Evolutionary conservation across 1,284 basidiomycete species (phyloP), one percentile per base, ranked within the genome.

Genomic region (Pyrrhoderma noxium): DNA sequence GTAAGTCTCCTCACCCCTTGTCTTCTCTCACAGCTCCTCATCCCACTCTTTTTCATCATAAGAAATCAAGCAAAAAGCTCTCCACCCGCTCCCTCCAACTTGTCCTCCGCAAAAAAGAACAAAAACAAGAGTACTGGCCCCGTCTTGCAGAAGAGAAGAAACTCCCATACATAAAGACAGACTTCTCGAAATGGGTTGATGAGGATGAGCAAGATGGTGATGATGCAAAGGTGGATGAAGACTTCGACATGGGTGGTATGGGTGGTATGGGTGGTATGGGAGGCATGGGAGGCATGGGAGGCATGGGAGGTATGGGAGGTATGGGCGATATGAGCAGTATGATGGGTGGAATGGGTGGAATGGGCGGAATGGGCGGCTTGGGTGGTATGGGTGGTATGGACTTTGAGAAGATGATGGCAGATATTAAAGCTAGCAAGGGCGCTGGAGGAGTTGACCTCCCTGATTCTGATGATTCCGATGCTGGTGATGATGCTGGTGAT

Each of bases 131-230:
- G 61, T 96, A 79, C 70, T 96, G 93, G 93, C 85, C 89, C 18
- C 80, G 92, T 55, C 72, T 96, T 49, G 90, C 88, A 40, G 93
- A 93, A 70, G 88, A 89, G 58, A 93, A 92, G 69, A 89, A 80
- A 70, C 79, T 76, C 54, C 72, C 80, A 49, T 93, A 81, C 70
- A 71, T 94, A 67, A 93, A 92, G 76, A 93, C 91, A 45, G 90
- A 95, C 69, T 95, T 93, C 66, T 73, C 75, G 62, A 93, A 89
- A 70, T 96, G 92, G 92, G 86, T 88, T 47, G 93, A 95, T 64
- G 93, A 96, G 72, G 93, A 96, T 64, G 93, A 96, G 67, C 93
- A 96, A 70, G 86, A 90, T 31, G 85, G 74, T 45, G 73, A 68
- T 16, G 58, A 58, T 3, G 62, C 62, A 7, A 67, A 70, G 0